Evolutionary conservation across 305 asterid genomes (phyloP).

Genomic region (Nicotiana rustica): DNA sequence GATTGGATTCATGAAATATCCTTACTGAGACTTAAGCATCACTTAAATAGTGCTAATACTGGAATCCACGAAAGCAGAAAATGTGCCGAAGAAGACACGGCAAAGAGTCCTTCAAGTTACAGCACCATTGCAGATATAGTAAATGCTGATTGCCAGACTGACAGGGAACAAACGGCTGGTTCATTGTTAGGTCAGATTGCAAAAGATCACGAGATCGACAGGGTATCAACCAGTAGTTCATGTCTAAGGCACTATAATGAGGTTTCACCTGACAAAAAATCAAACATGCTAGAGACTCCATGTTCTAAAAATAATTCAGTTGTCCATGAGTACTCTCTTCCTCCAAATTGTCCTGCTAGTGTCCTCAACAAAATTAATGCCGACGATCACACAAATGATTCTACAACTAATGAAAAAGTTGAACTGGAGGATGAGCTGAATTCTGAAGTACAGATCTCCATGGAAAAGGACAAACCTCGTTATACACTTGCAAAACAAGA

Average conservation of each 20-base stretch:
- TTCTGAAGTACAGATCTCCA: constrained; percentile 44
- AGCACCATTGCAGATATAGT: constrained; percentile 41
- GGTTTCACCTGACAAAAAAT: constrained; percentile 40
- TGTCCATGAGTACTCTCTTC: constrained; percentile 39
- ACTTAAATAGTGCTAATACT: constrained; percentile 38
- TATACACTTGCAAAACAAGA: constrained; percentile 69
- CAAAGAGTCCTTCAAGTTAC: constrained; percentile 38
- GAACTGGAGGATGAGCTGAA: constrained; percentile 39
- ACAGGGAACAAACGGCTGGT: constrained; percentile 43
- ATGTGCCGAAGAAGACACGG: constrained; percentile 9
- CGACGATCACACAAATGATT: background rate
- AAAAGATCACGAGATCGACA: constrained; percentile 34
- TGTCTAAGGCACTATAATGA: constrained; percentile 42
- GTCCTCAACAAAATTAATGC: background rate
- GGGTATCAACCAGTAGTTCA: constrained; percentile 36
- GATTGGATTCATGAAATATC: constrained; percentile 61
- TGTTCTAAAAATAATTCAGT: constrained; percentile 43
- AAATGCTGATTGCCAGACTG: constrained; percentile 43
- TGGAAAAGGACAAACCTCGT: constrained; percentile 50
- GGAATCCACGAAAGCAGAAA: constrained; percentile 43
- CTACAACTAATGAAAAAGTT: background rate
- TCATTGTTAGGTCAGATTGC: constrained; percentile 39
- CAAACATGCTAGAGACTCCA: constrained; percentile 39
- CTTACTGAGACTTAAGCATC: constrained; percentile 44
- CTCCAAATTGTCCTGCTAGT: constrained; percentile 38